These are phyloP conservation scores for Heterococcus sp. DNA, from an alignment of 108 stramenopile species.

Conservation along the genomic window DNA sequence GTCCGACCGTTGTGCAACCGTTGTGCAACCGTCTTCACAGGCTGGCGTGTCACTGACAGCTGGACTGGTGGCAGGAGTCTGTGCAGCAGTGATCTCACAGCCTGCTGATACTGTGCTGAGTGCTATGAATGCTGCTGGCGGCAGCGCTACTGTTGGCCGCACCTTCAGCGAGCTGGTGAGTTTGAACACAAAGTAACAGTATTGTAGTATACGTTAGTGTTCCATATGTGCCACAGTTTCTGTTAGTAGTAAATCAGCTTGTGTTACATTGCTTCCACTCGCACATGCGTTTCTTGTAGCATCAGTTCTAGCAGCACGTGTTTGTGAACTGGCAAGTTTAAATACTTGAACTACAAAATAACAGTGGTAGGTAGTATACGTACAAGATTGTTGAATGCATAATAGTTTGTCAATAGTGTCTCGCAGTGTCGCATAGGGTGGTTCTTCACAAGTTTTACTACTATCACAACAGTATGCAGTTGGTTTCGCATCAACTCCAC, in stretches of 20 bases:
- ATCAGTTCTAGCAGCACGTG: too few relatives aligned
- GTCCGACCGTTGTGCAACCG: too few relatives aligned
- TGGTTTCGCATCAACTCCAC: too few relatives aligned
- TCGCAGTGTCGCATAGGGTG: too few relatives aligned
- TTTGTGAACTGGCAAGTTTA: not conserved
- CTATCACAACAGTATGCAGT: too few relatives aligned
- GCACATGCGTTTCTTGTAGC: too few relatives aligned
- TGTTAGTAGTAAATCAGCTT: not conserved
- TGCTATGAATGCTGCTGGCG: slow-evolving; percentile 34
- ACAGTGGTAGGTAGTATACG: not conserved
- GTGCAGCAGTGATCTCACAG: slow-evolving; percentile 79
- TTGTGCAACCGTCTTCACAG: too few relatives aligned
- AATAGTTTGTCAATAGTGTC: too few relatives aligned
- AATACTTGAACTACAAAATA: not conserved
- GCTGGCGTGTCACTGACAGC: slow-evolving; percentile 70
- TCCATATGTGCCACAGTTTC: not conserved
- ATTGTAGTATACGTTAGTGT: slow-evolving; percentile 58
- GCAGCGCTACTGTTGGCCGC: not conserved
- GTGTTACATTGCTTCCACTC: too few relatives aligned
- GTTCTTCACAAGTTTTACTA: too few relatives aligned
- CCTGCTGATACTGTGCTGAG: slow-evolving; percentile 74
- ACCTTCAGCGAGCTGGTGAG: slow-evolving; percentile 8
- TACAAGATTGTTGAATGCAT: too few relatives aligned
- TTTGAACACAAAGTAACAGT: not conserved
- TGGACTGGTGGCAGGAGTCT: slow-evolving; percentile 76